Evolutionary conservation across 345 rosid species (phyloP).

Genomic region (Pseudoturritis turrita): DNA sequence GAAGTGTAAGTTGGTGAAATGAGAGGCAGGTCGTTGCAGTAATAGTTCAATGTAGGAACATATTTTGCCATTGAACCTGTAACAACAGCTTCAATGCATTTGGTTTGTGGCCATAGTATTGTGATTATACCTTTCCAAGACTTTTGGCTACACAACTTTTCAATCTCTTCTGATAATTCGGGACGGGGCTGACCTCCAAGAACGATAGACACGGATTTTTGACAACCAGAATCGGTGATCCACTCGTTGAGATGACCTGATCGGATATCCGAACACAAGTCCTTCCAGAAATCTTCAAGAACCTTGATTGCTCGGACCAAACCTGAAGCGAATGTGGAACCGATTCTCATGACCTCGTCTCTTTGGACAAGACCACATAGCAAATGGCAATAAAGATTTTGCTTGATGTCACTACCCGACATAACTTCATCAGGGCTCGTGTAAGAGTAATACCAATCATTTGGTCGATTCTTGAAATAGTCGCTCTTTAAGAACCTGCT

Average conservation of each 20-base stretch:
- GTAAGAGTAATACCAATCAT: constrained; percentile 28
- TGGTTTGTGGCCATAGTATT: constrained; percentile 56
- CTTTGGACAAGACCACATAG: constrained; percentile 53
- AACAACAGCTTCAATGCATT: constrained; percentile 48
- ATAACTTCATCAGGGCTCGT: constrained; percentile 64
- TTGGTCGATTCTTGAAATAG: constrained; percentile 43
- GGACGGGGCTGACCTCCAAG: constrained; percentile 34
- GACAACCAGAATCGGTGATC: constrained; percentile 45
- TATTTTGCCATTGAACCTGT: constrained; percentile 75
- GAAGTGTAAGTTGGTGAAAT: constrained; percentile 42
- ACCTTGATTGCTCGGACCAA: constrained; percentile 52
- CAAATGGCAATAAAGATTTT: constrained; percentile 61
- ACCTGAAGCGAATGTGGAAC: constrained; percentile 53
- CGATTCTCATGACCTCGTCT: constrained; percentile 43
- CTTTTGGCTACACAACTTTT: constrained; percentile 25
- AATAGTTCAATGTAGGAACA: constrained; percentile 46
- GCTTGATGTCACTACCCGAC: constrained; percentile 50
- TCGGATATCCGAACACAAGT: constrained; percentile 46
- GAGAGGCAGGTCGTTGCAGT: constrained; percentile 54
- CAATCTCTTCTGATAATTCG: constrained; percentile 39
- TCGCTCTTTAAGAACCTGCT: constrained; percentile 31
- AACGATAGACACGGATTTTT: constrained; percentile 28
- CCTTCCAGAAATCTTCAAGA: constrained; percentile 52
- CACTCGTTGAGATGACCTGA: constrained; percentile 46
- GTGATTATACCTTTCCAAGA: constrained; percentile 67